These are phyloP conservation scores for Fusarium sacchari DNA, from an alignment of 2,329 filamentous ascomycete genomes.

Conservation along the genomic window DNA sequence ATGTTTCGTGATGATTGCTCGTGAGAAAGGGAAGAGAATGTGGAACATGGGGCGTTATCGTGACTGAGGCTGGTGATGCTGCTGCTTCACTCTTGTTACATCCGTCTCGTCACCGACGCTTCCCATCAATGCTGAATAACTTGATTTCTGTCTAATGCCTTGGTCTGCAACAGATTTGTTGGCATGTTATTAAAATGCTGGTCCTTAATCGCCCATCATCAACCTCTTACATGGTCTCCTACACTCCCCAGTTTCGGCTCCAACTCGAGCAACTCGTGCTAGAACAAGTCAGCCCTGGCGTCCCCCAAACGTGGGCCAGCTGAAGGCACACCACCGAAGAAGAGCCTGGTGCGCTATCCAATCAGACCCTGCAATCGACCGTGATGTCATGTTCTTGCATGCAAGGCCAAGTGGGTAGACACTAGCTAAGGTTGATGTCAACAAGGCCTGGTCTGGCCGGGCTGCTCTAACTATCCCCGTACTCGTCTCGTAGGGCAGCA, in stretches of 20 bases:
- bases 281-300: slow-evolving; percentile 37
- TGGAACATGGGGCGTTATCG: slow-evolving; percentile 30
- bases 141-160: slow-evolving; percentile 26
- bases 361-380: slow-evolving; percentile 11
- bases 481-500: slow-evolving; percentile 11
- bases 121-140: neutral
- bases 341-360: slow-evolving; percentile 31
- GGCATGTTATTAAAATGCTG: slow-evolving; percentile 33
- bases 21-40: slow-evolving; percentile 17
- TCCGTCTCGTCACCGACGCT: slow-evolving; percentile 11
- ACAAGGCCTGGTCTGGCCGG: slow-evolving; percentile 10
- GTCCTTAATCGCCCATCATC: slow-evolving; percentile 29
- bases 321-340: slow-evolving; percentile 40
- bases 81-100: slow-evolving; percentile 32
- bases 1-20: slow-evolving; percentile 11
- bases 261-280: slow-evolving; percentile 12
- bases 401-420: slow-evolving; percentile 14
- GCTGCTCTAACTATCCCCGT: slow-evolving; percentile 4
- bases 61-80: slow-evolving; percentile 13
- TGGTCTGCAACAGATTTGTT: slow-evolving; percentile 23
- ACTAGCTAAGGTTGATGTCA: neutral
- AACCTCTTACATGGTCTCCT: slow-evolving; percentile 32
- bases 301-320: slow-evolving; percentile 32
- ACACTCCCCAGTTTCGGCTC: slow-evolving; percentile 26
- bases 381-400: slow-evolving; percentile 38